Conservation (phyloP, 1,284 basidiomycete genomes). For the Taiwanofungus camphoratus region DNA sequence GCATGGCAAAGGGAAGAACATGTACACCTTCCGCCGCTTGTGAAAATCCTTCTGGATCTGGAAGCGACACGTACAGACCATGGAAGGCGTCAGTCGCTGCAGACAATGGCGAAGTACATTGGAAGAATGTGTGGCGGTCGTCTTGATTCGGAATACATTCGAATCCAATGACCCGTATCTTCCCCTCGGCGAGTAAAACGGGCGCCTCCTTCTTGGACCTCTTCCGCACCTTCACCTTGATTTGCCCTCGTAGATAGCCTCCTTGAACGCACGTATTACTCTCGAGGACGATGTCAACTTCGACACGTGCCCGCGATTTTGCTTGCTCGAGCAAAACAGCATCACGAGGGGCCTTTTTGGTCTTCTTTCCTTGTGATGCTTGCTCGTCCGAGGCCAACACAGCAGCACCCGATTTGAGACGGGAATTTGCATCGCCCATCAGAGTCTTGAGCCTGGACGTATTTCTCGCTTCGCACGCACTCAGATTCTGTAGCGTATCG, state of each 20-base stretch:
- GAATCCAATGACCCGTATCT: slow-evolving; percentile 84
- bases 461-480: slow-evolving; percentile 40
- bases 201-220: slow-evolving; percentile 52
- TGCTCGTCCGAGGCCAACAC: slow-evolving; percentile 29
- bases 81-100: slow-evolving; percentile 42
- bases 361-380: slow-evolving; percentile 16
- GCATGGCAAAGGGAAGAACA: slow-evolving; percentile 74
- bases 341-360: slow-evolving; percentile 7
- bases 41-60: slow-evolving; percentile 72
- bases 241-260: slow-evolving; percentile 64
- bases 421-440: slow-evolving; percentile 53
- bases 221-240: slow-evolving; percentile 68
- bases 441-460: slow-evolving; percentile 52
- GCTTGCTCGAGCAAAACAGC: slow-evolving; percentile 54
- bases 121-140: slow-evolving; percentile 82
- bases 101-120: slow-evolving; percentile 63
- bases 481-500: slow-evolving; percentile 46
- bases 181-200: slow-evolving; percentile 72
- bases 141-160: slow-evolving; percentile 65
- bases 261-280: slow-evolving; percentile 81
- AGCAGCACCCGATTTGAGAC: slow-evolving; percentile 48
- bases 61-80: slow-evolving; percentile 44
- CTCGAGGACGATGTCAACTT: slow-evolving; percentile 79
- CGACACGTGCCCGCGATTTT: slow-evolving; percentile 68
- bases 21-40: slow-evolving; percentile 66